Conservation (phyloP, 1,284 basidiomycete species). For the Cerioporus squamosus region DNA sequence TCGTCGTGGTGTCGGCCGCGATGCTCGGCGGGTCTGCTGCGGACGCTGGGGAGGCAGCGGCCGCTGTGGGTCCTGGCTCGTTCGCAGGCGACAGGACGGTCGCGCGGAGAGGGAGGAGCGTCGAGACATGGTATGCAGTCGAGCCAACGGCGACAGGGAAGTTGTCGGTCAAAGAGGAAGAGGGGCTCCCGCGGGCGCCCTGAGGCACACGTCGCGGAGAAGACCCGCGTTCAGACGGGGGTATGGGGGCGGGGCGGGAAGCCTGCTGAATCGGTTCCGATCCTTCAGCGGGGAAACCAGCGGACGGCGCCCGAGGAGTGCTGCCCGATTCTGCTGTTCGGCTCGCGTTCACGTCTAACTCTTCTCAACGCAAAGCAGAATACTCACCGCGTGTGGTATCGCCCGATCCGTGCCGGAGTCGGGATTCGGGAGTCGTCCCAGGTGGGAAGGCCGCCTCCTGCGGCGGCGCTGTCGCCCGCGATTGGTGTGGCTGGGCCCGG, state of each 20-base stretch:
- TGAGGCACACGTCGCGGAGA: slow-evolving; percentile 10
- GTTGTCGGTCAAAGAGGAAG: slow-evolving; percentile 9
- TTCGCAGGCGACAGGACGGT: slow-evolving; percentile 11
- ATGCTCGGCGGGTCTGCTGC: not conserved
- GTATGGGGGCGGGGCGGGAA: not conserved
- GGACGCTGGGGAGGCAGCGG: not conserved
- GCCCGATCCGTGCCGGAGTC: slow-evolving; percentile 1
- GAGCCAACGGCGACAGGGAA: slow-evolving; percentile 21
- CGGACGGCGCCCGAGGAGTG: slow-evolving; percentile 10
- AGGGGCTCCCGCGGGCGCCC: slow-evolving; percentile 14
- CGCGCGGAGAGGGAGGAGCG: slow-evolving; percentile 16
- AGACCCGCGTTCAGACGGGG: slow-evolving; percentile 1
- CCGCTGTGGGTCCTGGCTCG: not conserved
- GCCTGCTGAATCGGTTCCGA: slow-evolving; percentile 9
- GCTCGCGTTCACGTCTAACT: slow-evolving; percentile 1
- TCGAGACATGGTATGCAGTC: slow-evolving; percentile 24
- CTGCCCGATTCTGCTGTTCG: slow-evolving; percentile 10
- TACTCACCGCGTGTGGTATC: slow-evolving; percentile 14
- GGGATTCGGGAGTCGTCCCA: not conserved
- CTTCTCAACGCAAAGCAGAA: not conserved
- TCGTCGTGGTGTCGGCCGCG: not conserved
- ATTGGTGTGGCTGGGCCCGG: slow-evolving; percentile 1
- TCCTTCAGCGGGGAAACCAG: slow-evolving; percentile 2
- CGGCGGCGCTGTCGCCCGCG: not conserved
- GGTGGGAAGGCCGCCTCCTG: not conserved